These are phyloP conservation scores for Maudiozyma pseudohumilis DNA, from an alignment of 805 yeast genomes.

Conservation along the genomic window DNA sequence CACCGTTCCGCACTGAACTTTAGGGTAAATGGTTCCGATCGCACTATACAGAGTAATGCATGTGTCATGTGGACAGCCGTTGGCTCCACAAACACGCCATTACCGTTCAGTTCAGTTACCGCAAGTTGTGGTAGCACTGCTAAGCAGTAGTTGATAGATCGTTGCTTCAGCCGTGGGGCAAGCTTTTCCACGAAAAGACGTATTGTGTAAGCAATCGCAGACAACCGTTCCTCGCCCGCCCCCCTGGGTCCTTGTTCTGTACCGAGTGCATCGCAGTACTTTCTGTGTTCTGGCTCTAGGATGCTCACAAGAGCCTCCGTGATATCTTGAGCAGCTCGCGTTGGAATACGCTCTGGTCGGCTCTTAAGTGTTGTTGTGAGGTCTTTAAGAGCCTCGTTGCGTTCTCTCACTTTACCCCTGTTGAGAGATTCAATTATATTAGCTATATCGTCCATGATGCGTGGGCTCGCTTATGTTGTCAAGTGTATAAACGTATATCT, in stretches of 20 bases:
- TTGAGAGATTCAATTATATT: too few species aligned
- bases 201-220: slow-evolving; percentile 19
- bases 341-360: slow-evolving; percentile 14
- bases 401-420: too few species aligned
- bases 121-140: slow-evolving; percentile 20
- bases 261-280: slow-evolving; percentile 20
- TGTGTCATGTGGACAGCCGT: slow-evolving; percentile 19
- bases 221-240: slow-evolving; percentile 18
- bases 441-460: too few species aligned
- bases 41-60: slow-evolving; percentile 14
- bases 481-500: too few species aligned
- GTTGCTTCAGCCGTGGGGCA: slow-evolving; percentile 17
- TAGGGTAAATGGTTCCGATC: slow-evolving; percentile 15
- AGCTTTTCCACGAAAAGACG: slow-evolving; percentile 25
- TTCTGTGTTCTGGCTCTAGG: slow-evolving; percentile 31
- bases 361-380: slow-evolving; percentile 27
- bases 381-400: slow-evolving; percentile 40
- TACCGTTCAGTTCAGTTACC: slow-evolving; percentile 5
- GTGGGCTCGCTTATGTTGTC: too few species aligned
- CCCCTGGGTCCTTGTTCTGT: too few species aligned
- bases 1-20: slow-evolving; percentile 21
- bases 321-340: slow-evolving; percentile 15
- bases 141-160: slow-evolving; percentile 17
- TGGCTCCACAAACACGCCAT: slow-evolving; percentile 11
- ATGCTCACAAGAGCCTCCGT: slow-evolving; percentile 24